Evolutionary conservation across 192 early-diverging fungal genomes (phyloP), one percentile per base, ranked within the genome.

Genomic region (Linnemannia hyalina): DNA sequence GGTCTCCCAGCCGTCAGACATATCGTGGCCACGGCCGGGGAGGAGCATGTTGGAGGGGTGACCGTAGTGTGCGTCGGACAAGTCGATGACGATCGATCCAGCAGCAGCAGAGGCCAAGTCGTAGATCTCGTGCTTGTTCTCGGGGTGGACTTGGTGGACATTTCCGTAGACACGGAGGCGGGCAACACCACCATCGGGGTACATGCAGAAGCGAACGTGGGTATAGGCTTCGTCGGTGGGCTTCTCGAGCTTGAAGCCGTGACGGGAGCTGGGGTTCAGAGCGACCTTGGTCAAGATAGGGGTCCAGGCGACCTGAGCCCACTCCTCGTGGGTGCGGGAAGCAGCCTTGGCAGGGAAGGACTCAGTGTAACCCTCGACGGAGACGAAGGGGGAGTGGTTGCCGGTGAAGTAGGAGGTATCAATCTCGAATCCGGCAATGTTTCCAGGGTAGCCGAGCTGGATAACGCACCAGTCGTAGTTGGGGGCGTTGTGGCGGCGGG

Each of bases 1-100:
- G 22, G 97, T 98, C 87, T 99, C 97, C 98, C 98, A 99, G 42
- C 98, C 98, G 75, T 97, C 97, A 49, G 93, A 93, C 96, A 97
- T 97, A 57, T 94, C 94, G 57, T 89, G 90, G 35, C 96, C 95
- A 80, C 96, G 94, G 6, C 95, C 94, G 35, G 95, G 94, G 47
- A 96, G 90, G 68, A 99, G 81, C 68, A 99, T 80, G 82, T 97
- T 95, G 79, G 93, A 93, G 20, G 93, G 94, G 78, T 91, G 91
- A 72, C 96, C 95, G 83, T 95, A 98, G 87, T 98, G 96, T 68
- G 96, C 93, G 89, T 99, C 95, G 29, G 91, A 94, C 76, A 91
- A 92, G 11, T 90, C 90, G 18, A 93, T 92, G 0, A 91, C 87
- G 11, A 89, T 89, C 8, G 93, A 93, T 74, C 94, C 95, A 71